These are phyloP conservation scores for Umbellularia californica DNA, from an alignment of 164 flowering plant genomes.

Conservation along the genomic window DNA sequence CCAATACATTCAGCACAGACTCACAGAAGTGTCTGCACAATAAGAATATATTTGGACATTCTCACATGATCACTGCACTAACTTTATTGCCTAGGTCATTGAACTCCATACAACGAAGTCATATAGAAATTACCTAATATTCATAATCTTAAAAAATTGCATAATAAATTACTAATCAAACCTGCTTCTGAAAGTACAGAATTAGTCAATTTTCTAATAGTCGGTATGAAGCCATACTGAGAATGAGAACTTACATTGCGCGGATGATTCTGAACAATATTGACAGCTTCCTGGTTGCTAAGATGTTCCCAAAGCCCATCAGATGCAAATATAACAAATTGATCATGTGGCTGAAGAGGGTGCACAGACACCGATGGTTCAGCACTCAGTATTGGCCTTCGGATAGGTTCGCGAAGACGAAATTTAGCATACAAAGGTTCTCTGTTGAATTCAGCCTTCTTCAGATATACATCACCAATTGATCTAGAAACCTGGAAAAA, in stretches of 20 bases:
- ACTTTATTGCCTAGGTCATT: no score
- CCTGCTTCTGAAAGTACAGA: neutral
- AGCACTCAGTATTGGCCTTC: constrained; percentile 67
- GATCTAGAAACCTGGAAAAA: constrained; percentile 77
- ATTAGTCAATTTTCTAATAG: neutral
- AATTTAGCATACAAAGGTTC: constrained; percentile 72
- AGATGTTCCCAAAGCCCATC: constrained; percentile 97
- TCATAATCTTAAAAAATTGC: neutral
- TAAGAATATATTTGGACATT: no score
- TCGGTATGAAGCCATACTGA: neutral
- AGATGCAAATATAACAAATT: constrained; percentile 86
- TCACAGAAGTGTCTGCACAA: no score
- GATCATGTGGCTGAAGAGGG: constrained; percentile 59
- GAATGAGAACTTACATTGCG: constrained; percentile 48
- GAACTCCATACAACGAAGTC: no score
- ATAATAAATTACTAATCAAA: neutral
- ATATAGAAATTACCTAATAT: no score
- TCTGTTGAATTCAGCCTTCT: constrained; percentile 70
- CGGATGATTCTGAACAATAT: constrained; percentile 60
- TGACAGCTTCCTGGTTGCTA: constrained; percentile 86
- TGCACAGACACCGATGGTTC: constrained; percentile 70
- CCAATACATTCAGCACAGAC: no score
- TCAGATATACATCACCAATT: constrained; percentile 89
- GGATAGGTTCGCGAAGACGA: constrained; percentile 61
- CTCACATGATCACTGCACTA: no score